Conservation (phyloP, 1,284 basidiomycete genomes). For the Serendipita sp. region DNA sequence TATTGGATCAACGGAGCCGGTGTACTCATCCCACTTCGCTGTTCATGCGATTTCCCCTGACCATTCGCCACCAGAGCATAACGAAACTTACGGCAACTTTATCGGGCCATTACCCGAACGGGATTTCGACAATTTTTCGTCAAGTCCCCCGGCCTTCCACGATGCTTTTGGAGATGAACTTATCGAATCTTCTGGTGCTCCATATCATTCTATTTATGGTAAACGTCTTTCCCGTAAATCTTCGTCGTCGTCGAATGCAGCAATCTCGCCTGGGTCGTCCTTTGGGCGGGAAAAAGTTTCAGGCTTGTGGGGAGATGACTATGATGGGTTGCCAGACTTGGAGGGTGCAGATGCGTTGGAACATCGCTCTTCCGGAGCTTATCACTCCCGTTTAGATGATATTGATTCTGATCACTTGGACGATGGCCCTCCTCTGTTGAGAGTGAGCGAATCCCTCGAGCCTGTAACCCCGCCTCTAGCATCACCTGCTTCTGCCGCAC, state of each 20-base stretch:
- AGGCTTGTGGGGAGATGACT: background rate
- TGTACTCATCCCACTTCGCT: background rate
- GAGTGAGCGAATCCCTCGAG: background rate
- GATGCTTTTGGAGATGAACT: background rate
- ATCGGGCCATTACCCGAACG: background rate
- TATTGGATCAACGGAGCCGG: background rate
- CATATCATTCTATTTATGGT: background rate
- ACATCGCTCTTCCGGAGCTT: background rate
- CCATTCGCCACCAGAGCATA: constrained; percentile 7
- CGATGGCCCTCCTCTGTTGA: background rate
- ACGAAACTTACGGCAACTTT: background rate
- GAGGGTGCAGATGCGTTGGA: background rate
- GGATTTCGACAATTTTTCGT: background rate
- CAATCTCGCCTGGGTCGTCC: background rate
- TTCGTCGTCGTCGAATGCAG: background rate
- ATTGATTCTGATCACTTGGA: constrained; percentile 7
- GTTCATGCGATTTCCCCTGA: background rate
- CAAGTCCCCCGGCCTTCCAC: background rate
- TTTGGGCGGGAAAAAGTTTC: background rate
- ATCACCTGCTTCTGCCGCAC: background rate
- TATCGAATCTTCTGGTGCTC: background rate
- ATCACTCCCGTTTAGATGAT: background rate
- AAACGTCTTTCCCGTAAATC: background rate
- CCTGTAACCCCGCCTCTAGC: background rate
- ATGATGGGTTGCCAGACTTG: background rate